phyloP scores from a whole-genome alignment of 257 asterid genomes.

The Scutellaria barbata region DNA sequence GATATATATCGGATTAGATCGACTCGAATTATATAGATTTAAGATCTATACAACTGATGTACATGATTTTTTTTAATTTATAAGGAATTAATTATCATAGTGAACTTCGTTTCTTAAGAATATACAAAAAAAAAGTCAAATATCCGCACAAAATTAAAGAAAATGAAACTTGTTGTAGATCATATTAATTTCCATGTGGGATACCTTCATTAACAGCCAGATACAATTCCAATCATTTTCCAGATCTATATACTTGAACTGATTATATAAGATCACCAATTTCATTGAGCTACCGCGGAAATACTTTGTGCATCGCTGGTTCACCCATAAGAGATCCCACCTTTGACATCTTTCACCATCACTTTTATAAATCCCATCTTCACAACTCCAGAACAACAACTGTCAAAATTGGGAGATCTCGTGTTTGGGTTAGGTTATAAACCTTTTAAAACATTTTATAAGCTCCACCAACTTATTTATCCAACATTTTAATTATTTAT shows the following conservation, averaged over 20 bases:
- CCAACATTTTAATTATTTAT: too few relatives aligned
- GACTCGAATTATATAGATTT: too few relatives aligned
- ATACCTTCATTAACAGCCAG: conserved; percentile 14
- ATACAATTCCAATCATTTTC: conserved; percentile 26
- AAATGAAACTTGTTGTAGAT: conserved; percentile 10
- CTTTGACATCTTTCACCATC: background rate
- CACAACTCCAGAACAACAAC: conserved; percentile 84
- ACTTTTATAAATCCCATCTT: conserved; percentile 24
- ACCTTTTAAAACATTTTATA: too few relatives aligned
- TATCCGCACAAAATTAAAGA: background rate
- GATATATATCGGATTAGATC: too few relatives aligned
- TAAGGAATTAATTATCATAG: too few relatives aligned
- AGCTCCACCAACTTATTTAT: too few relatives aligned
- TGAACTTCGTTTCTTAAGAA: too few relatives aligned
- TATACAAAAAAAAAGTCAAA: background rate
- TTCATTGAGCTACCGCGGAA: background rate
- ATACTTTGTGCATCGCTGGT: too few relatives aligned
- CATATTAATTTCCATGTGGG: conserved; percentile 16
- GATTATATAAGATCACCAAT: conserved; percentile 1
- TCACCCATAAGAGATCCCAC: background rate
- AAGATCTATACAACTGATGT: too few relatives aligned
- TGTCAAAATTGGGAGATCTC: conserved; percentile 23
- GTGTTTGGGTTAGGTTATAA: too few relatives aligned
- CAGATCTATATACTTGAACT: background rate
- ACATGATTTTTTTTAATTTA: too few relatives aligned